Base-by-base conservation (phyloP, 331 rosid species). In the Arachis monticola region DNA sequence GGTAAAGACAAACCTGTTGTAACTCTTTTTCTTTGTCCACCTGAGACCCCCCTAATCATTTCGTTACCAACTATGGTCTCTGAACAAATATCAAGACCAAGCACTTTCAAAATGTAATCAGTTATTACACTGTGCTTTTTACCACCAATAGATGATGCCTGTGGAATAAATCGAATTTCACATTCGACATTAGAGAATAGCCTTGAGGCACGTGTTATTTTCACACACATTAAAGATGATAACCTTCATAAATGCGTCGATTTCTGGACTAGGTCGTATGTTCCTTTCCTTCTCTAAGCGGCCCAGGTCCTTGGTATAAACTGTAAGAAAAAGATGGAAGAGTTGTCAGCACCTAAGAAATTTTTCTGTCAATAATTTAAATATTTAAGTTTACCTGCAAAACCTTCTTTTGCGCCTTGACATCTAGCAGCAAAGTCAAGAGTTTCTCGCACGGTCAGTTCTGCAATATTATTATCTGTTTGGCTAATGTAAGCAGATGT, bases 211-310 rank as follows among this genome's bases (percentile, higher is more conserved):
- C 38, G 69, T 3, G 1, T 57, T 60, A 13, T 40, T 60, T 75
- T 64, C 58, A 73, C 10, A 72, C 38, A 65, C 12, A 59, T 78
- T 63, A 56, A n/a, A 69, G 64, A 52, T 6, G 17, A 64, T 10
- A 70, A 92, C 97, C 96, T 93, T 93, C 98, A 93, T 93, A 82
- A 82, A 93, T 48, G 97, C 91, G 61, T 93, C 97, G 61, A 93
- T 85, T 71, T 86, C 93, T 58, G 92, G 90, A 85, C 85, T 86
- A 52, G 97, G 98, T 50, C 87, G 81, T 64, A 91, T 86, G 57
- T 78, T 78, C 80, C 30, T 75, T 82, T 91, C 96, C 42, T 74
- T 79, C 83, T 93, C 97, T 69, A 83, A 65, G 73, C 52, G 73
- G 40, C 58, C 60, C 40, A 93, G 70, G 48, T 86, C 89, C 61